These are phyloP conservation scores for Sclerotinia sclerotiorum DNA, from an alignment of 2,329 filamentous ascomycete species.

Conservation along the genomic window DNA sequence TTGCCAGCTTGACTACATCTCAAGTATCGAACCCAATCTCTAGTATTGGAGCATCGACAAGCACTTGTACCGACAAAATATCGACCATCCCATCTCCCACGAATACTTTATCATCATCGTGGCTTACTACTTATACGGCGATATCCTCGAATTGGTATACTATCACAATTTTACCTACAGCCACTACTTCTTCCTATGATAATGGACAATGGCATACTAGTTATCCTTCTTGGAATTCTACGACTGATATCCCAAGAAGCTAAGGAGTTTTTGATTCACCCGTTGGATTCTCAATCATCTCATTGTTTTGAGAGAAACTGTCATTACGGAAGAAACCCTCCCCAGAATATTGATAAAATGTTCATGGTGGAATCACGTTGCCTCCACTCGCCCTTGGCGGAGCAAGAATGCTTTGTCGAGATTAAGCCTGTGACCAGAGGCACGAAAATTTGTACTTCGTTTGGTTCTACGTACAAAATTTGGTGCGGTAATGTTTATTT, in stretches of 20 bases:
- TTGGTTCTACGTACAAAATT: slow-evolving; percentile 7
- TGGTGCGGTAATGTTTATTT: background rate
- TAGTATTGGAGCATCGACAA: background rate
- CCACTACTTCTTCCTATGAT: slow-evolving; percentile 31
- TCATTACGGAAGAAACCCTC: background rate
- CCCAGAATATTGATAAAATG: background rate
- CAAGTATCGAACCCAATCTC: background rate
- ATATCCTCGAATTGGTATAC: slow-evolving; percentile 11
- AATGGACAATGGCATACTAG: slow-evolving; percentile 39
- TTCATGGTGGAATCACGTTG: background rate
- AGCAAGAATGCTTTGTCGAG: background rate
- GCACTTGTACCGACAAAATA: slow-evolving; percentile 4
- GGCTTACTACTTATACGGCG: slow-evolving; percentile 22
- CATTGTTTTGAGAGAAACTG: background rate
- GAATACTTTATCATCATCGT: background rate
- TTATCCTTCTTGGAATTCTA: slow-evolving; percentile 37
- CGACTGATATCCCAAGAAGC: background rate
- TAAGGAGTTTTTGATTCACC: background rate
- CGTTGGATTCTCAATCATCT: background rate
- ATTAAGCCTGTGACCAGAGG: background rate
- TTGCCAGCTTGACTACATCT: background rate
- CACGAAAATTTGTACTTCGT: background rate
- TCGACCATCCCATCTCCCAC: slow-evolving; percentile 18
- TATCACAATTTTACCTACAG: slow-evolving; percentile 16
- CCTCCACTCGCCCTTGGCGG: too few relatives aligned